phyloP scores from a whole-genome alignment of 164 flowering plant genomes.

The Tetrastigma voinierianum region DNA sequence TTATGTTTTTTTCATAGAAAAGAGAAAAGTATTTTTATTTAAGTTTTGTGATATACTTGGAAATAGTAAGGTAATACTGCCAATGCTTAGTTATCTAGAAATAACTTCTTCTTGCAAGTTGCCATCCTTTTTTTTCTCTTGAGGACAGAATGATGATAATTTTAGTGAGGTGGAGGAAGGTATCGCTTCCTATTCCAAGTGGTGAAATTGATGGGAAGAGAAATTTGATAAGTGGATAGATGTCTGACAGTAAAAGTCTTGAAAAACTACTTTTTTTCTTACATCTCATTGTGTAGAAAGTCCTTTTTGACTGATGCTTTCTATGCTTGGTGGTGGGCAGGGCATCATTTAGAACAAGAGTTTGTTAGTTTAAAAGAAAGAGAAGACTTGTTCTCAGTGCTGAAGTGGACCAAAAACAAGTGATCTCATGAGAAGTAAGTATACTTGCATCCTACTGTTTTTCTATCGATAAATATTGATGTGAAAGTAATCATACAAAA shows the following conservation, averaged over 20 bases:
- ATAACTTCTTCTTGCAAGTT: too few relatives aligned
- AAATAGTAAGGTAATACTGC: too few relatives aligned
- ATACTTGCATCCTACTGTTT: constrained; percentile 5
- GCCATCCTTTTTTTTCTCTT: constrained; percentile 1
- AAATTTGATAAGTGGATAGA: constrained; percentile 17
- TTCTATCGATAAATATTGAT: too few relatives aligned
- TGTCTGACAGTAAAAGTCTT: constrained; percentile 2
- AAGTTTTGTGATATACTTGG: too few relatives aligned
- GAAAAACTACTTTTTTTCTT: background rate
- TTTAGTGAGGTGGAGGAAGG: constrained; percentile 18
- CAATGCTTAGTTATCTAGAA: too few relatives aligned
- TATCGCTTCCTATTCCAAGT: constrained; percentile 14
- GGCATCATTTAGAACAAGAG: too few relatives aligned
- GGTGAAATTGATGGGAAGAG: constrained; percentile 18
- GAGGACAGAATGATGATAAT: constrained; percentile 3
- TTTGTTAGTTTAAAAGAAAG: constrained; percentile 35
- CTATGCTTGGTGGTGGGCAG: constrained; percentile 19
- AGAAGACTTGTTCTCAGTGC: too few relatives aligned
- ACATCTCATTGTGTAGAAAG: background rate
- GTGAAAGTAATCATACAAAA: background rate
- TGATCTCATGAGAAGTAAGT: constrained; percentile 76
- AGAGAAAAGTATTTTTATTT: too few relatives aligned
- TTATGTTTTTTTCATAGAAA: too few relatives aligned
- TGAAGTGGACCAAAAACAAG: constrained; percentile 49
- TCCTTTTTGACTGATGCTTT: constrained; percentile 11